A percentile compares a stretch with the other conserved stretches of the same genome.
Conservation (phyloP, 345 rosid genomes). For the Boechera divaricarpa region DNA sequence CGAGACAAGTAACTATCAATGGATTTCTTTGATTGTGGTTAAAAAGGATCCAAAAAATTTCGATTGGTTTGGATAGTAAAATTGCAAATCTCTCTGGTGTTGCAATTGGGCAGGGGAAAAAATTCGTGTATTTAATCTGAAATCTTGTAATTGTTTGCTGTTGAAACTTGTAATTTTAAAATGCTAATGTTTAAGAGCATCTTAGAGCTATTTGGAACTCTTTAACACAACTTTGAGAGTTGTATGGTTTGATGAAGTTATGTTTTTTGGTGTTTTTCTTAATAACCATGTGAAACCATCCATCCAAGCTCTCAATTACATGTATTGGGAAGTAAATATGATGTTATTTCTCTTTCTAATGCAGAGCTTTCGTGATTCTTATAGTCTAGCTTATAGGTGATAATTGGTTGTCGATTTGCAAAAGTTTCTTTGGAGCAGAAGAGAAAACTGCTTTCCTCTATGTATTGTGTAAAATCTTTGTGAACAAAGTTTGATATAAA, state of each 20-base stretch:
- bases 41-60: background rate
- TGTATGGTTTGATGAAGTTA: conserved; percentile 3
- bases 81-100: background rate
- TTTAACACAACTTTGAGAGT: background rate
- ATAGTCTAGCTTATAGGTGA: background rate
- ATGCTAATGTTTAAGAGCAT: conserved; percentile 12
- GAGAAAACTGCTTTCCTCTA: background rate
- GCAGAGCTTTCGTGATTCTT: conserved; percentile 3
- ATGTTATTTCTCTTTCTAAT: background rate
- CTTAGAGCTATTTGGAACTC: conserved; percentile 14
- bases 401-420: background rate
- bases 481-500: background rate
- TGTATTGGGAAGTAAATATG: background rate
- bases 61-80: background rate
- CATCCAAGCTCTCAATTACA: background rate
- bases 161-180: background rate
- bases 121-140: background rate
- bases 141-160: background rate
- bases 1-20: background rate
- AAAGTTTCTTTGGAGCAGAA: background rate
- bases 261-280: background rate
- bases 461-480: conserved; percentile 13
- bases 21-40: background rate
- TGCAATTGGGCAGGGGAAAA: background rate
- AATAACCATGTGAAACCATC: background rate